Evolutionary conservation across 306 rosid genomes (phyloP).

Genomic region (Bauhinia variegata): DNA sequence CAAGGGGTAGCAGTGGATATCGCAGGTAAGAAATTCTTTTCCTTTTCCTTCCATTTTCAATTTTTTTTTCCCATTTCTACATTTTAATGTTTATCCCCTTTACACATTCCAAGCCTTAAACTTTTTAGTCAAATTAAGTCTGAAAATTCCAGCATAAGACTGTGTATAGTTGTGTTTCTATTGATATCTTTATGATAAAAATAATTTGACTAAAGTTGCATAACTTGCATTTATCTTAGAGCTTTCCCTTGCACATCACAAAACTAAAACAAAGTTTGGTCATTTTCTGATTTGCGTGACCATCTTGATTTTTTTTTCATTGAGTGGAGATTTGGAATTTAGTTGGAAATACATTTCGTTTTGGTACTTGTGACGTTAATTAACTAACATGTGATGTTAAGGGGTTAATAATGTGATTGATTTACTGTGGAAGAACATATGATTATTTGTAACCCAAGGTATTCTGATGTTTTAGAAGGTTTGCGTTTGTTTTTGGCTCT

Average conservation of each 20-base stretch:
- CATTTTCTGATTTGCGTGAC: not conserved
- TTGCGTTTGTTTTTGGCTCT: no score
- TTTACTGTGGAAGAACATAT: not conserved
- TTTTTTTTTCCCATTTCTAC: not conserved
- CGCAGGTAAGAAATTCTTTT: slow-evolving; percentile 60
- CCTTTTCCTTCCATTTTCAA: slow-evolving; percentile 17
- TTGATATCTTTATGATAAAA: not conserved
- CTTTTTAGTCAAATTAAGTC: slow-evolving; percentile 9
- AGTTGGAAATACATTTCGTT: no score
- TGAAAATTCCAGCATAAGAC: not conserved
- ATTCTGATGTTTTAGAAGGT: no score
- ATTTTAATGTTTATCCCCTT: not conserved
- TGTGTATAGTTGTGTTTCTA: slow-evolving; percentile 9
- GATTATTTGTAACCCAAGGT: no score
- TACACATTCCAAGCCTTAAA: slow-evolving; percentile 3
- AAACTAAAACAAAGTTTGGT: not conserved
- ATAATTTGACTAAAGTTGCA: not conserved
- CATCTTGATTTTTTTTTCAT: not conserved
- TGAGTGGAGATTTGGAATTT: no score
- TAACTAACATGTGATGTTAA: not conserved
- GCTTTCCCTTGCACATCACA: not conserved
- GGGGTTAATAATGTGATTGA: slow-evolving; percentile 6
- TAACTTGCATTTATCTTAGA: slow-evolving; percentile 8
- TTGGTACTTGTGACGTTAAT: not conserved
- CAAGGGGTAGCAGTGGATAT: slow-evolving; percentile 64